phyloP scores from a whole-genome alignment of 768 basidiomycete species.

The Amyloporia xantha region DNA sequence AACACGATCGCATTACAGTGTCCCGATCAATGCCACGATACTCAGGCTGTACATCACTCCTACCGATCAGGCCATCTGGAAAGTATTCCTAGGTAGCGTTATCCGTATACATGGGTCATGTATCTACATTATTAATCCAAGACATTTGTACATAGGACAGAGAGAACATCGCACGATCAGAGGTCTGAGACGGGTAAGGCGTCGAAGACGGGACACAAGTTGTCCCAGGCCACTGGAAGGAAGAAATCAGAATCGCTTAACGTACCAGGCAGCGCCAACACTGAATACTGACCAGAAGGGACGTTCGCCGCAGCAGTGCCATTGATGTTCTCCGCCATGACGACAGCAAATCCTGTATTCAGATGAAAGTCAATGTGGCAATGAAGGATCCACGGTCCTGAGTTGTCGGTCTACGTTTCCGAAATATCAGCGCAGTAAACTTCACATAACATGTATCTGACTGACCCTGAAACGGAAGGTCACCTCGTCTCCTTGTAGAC shows the following conservation, averaged over 20 bases:
- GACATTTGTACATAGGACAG: too few relatives aligned
- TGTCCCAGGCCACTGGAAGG: slow-evolving; percentile 9
- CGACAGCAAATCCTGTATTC: slow-evolving; percentile 34
- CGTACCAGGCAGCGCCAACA: too few relatives aligned
- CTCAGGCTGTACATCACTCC: too few relatives aligned
- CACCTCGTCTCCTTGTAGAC: slow-evolving; percentile 14
- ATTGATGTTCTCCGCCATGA: slow-evolving; percentile 11
- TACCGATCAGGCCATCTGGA: too few relatives aligned
- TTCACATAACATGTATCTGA: background rate
- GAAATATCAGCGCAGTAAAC: slow-evolving; percentile 24
- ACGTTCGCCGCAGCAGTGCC: background rate
- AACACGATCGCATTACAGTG: too few relatives aligned
- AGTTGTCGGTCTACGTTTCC: slow-evolving; percentile 41
- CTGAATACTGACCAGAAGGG: background rate
- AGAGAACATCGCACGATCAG: too few relatives aligned
- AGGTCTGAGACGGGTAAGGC: slow-evolving; percentile 4
- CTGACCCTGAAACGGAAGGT: slow-evolving; percentile 17
- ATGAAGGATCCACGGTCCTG: slow-evolving; percentile 44
- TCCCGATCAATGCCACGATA: too few relatives aligned
- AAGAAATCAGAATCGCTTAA: background rate
- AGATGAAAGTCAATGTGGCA: slow-evolving; percentile 23
- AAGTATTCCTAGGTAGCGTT: too few relatives aligned
- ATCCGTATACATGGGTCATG: too few relatives aligned
- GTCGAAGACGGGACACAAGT: slow-evolving; percentile 12
- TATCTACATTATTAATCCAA: too few relatives aligned